These are phyloP conservation scores for Monilinia fructicola DNA, from an alignment of 2,329 filamentous ascomycete genomes.

Conservation along the genomic window DNA sequence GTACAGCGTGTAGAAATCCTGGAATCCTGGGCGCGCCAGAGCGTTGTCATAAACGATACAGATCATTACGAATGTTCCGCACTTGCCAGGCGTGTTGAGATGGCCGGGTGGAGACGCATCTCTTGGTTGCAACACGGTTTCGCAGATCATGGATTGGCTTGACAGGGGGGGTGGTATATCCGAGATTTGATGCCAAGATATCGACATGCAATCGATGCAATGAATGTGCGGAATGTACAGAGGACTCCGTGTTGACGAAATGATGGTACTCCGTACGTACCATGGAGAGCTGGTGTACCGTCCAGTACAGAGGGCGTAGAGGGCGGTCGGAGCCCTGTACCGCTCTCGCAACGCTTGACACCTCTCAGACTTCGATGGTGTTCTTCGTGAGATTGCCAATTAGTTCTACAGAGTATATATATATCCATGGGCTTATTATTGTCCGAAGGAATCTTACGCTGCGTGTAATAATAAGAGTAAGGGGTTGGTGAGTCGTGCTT, in stretches of 20 bases:
- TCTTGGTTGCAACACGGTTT: conserved; percentile 8
- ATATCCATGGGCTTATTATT: background rate
- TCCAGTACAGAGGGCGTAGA: too few relatives aligned
- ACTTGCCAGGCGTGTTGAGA: conserved; percentile 6
- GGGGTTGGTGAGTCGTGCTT: background rate
- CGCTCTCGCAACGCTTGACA: background rate
- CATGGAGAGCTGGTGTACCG: too few relatives aligned
- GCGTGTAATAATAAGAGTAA: background rate
- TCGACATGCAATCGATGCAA: too few relatives aligned
- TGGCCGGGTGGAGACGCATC: conserved; percentile 3
- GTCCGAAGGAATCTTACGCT: background rate
- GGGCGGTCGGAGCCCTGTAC: too few relatives aligned
- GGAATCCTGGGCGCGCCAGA: background rate
- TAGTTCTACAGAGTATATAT: too few relatives aligned
- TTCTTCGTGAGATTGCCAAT: conserved; percentile 11
- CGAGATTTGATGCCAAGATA: conserved; percentile 19
- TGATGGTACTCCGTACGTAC: too few relatives aligned
- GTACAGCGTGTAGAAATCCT: too few relatives aligned
- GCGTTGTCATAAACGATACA: conserved; percentile 5
- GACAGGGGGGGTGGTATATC: conserved; percentile 8
- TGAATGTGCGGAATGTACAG: too few relatives aligned
- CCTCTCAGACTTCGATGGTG: background rate
- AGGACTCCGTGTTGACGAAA: too few relatives aligned
- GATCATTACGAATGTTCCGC: conserved; percentile 15
- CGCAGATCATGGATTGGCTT: conserved; percentile 3